Percentiles rank a stretch among this genome's conserved stretches.
Conservation (phyloP, 306 rosid genomes). For the Alnus glutinosa region DNA sequence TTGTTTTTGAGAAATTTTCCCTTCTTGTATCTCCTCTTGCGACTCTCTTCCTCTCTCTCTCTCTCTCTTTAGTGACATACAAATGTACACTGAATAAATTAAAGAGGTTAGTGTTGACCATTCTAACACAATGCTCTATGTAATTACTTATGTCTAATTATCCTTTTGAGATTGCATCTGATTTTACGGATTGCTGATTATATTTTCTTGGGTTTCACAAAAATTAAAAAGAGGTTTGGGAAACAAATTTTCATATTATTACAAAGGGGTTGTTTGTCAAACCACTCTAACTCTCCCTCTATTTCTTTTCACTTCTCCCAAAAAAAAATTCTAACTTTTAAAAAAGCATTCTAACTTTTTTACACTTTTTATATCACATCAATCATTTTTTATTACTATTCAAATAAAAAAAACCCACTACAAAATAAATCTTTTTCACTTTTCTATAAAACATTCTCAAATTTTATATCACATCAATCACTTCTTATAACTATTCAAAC, state of each 20-base stretch:
- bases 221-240: slow-evolving; percentile 1
- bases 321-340: too few relatives aligned
- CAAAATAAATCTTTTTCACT: too few relatives aligned
- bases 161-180: neutral
- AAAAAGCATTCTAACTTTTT: too few relatives aligned
- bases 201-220: slow-evolving; percentile 4
- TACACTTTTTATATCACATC: too few relatives aligned
- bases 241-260: slow-evolving; percentile 16
- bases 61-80: neutral
- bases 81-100: neutral
- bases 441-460: too few relatives aligned
- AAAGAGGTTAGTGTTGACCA: neutral
- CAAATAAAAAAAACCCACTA: too few relatives aligned
- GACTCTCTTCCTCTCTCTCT: neutral
- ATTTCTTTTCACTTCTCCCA: too few relatives aligned
- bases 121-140: neutral
- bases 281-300: too few relatives aligned
- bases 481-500: too few relatives aligned
- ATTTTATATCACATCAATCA: too few relatives aligned
- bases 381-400: too few relatives aligned
- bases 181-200: neutral
- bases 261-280: too few relatives aligned
- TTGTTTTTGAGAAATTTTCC: neutral
- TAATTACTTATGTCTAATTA: neutral
- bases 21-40: neutral